phyloP scores from a whole-genome alignment of 1,284 basidiomycete genomes.

The Malassezia nana region DNA sequence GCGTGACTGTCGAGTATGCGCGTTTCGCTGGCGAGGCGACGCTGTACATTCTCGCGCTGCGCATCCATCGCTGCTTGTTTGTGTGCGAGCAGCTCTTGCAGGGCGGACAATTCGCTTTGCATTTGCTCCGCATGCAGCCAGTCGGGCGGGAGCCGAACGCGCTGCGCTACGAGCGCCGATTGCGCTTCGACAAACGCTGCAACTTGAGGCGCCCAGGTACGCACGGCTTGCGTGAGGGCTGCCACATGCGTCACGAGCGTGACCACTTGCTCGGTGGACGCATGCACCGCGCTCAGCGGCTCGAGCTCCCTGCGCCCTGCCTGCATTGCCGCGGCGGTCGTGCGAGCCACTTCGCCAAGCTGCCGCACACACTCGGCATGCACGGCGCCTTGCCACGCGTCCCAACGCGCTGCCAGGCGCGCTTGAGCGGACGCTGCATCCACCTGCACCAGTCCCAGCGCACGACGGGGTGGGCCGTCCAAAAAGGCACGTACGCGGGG shows the following conservation, averaged over 20 bases:
- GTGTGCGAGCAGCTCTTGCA: conserved; percentile 90
- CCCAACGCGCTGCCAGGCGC: conserved; percentile 95
- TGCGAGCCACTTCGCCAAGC: conserved; percentile 76
- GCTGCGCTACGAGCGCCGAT: conserved; percentile 89
- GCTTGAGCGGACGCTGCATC: conserved; percentile 97
- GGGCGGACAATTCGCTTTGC: conserved; percentile 93
- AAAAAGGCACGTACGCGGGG: conserved; percentile 91
- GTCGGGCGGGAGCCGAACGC: conserved; percentile 90
- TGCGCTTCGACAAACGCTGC: conserved; percentile 86
- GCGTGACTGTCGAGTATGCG: conserved; percentile 69
- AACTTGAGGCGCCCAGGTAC: conserved; percentile 94
- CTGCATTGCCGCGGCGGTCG: conserved; percentile 86
- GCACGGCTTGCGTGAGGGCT: conserved; percentile 91
- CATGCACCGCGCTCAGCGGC: conserved; percentile 62
- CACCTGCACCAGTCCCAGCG: conserved; percentile 80
- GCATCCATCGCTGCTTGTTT: conserved; percentile 98
- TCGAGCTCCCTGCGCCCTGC: conserved; percentile 90
- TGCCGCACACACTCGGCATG: not conserved
- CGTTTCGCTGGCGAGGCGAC: conserved; percentile 98
- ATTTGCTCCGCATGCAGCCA: conserved; percentile 98
- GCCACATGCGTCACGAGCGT: conserved; percentile 98
- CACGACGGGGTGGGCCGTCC: conserved; percentile 85
- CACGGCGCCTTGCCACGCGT: conserved; percentile 92
- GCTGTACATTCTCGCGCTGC: conserved; percentile 85
- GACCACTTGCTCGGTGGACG: conserved; percentile 83